Base-by-base conservation (phyloP, 2,329 filamentous ascomycete genomes). In the Talaromyces sp. region DNA sequence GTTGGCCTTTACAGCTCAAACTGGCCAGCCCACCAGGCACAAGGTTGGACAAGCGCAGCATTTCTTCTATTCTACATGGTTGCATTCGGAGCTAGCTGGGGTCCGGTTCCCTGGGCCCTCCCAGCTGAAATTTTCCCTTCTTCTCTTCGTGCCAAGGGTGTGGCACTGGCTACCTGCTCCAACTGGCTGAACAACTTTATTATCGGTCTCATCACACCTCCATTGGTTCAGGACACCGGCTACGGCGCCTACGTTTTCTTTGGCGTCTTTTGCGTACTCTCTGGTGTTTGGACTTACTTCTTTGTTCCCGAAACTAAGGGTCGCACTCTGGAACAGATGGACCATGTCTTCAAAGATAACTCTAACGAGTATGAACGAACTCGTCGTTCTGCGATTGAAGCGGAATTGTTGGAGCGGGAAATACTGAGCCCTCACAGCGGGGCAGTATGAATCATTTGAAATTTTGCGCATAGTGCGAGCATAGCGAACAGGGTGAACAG, bases 141-240 rank as follows among this genome's bases (percentile, higher is more conserved):
- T 1, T 78, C 77, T 0, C 71, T 83, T 0, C 76, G 85, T 6
- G 84, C 85, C 2, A 89, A 88, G 65, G 87, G 86, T 30, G 84
- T 86, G 0, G 85, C 85, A 1, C 72, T 87, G 2, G 84, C 83
- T 0, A 87, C 85, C 0, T 83, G 80, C 53, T 80, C 80, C 5
- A 86, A 85, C 70, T 89, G 87, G 78, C 69, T 86, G 2, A 83
- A 81, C 65, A 86, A 87, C 65, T 86, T 87, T 57, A 80, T 85
- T 46, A 82, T 86, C 22, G 74, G 87, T 32, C 79, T 88, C 62
- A 80, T 88, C 24, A 87, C 85, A 0, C 86, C 86, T 0, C 79
- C 85, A 1, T 78, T 88, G 32, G 81, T 89, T 19, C 72, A 82
- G 54, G 81, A 82, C 48, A 86, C 76, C 0, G 77, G 76, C 1